Base-by-base conservation (phyloP, 768 basidiomycete species). In the Leccinellum rugosiceps region DNA sequence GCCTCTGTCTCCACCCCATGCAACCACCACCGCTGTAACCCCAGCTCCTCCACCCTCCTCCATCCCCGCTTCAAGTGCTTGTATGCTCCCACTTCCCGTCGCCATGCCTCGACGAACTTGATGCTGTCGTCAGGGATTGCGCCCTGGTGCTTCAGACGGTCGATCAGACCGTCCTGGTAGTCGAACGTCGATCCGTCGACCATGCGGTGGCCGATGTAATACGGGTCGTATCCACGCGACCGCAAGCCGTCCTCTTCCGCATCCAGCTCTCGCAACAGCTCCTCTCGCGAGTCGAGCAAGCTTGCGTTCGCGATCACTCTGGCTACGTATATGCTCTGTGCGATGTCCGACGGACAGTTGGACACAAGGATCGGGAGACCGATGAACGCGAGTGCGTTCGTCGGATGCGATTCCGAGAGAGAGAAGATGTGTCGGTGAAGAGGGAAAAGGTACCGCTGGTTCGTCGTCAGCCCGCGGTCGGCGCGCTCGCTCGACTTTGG, bases 381-480 rank as follows among this genome's bases (percentile, higher is more conserved):
- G 56, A 84, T 72, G 66, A 86, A 83, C 5, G 80, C 75, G 23
- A 85, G 77, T 15, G 83, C 80, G 38, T 76, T 82, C 2, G 76
- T 66, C 1, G 83, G 83, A 52, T 80, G 71, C 8, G 68, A 64
- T 5, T 77, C 63, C n/a, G 76, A 75, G 43, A 84, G 68, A 14
- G 79, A 80, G 60, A 87, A 77, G 25, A 84, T 77, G 66, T 83
- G 80, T 26, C 71, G 66, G 63, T 82, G 75, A 6, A 85, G 67
- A 1, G 85, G 84, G 65, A 80, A 82, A 41, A 86, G 76, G 63
- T 85, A 83, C 1, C 74, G 74, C 21, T 75, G 63, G 68, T 85
- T 87, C 30, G 75, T 80, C 17, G 76, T 74, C 31, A 85, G 74
- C 1, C 58, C 21, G 3, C 13, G 56, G 9, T 30, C 57, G 32